Base-by-base conservation (phyloP, 306 rosid species). In the Vigna trinervia region DNA sequence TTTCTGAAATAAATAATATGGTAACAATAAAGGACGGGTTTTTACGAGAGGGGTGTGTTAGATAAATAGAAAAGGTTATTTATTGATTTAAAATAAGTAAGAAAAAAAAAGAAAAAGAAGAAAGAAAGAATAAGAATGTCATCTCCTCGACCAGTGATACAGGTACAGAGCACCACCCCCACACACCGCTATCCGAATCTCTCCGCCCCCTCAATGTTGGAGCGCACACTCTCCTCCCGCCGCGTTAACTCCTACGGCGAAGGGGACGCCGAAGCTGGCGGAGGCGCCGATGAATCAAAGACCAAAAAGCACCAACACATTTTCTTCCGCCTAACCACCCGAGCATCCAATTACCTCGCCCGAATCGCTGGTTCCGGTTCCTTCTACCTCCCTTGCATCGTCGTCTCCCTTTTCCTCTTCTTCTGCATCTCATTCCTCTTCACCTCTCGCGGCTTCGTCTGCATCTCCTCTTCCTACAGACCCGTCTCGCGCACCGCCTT, bases 201-300 rank as follows among this genome's bases (percentile, higher is more conserved):
- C 82, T 34, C 75, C 0, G 50, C 87, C 6, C 60, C 48, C 46
- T 76, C 78, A n/a, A 86, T 88, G 90, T 83, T 89, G 41, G 96
- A 89, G 19, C 88, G 93, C 12, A 85, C 78, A 59, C 90, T 92
- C 83, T 89, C 97, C 62, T 71, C 90, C 3, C 99, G 99, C 30
- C 96, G 99, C 45, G 79, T 41, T 71, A 78, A 80, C 38, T 53
- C 84, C 11, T 89, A 83, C 76, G 56, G 56, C 28, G 46, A 41
- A 2, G 46, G 46, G 0, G 86, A 80, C 23, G 67, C 34, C 17
- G 91, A 64, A 14, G 79, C n/a, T 9, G 73, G n/a, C 39, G 79
- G 1, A 52, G 73, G 10, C 2, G 72, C 59, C 39, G 84, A 81
- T 45, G 93, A 87, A 22, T 88, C 93, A 45, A 91, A 91, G 84